A percentile compares a stretch with the other conserved stretches of the same genome.
phyloP scores from a whole-genome alignment of 1,284 basidiomycete species.

The Phaffia rhodozyma region DNA sequence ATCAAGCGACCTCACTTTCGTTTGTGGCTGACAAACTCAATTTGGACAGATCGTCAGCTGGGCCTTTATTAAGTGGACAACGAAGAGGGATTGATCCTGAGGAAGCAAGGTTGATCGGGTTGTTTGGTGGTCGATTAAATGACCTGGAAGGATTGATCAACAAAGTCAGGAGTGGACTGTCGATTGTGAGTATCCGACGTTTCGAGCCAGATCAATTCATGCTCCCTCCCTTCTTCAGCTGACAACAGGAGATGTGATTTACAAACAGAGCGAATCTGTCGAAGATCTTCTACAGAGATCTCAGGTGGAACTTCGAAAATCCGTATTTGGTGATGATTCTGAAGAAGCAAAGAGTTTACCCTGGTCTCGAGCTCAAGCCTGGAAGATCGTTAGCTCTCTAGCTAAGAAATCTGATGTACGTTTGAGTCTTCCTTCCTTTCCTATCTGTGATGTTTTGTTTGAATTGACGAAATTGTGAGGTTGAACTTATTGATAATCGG shows the following conservation, averaged over 20 bases:
- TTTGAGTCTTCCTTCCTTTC: neutral
- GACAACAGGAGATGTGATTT: neutral
- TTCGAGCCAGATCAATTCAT: neutral
- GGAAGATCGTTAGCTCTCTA: conserved; percentile 67
- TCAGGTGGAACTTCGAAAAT: conserved; percentile 75
- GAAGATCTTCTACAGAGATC: conserved; percentile 74
- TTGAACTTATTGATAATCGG: neutral
- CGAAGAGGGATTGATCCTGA: conserved; percentile 25
- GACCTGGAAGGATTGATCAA: conserved; percentile 79
- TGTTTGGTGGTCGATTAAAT: conserved; percentile 74
- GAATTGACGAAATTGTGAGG: no score
- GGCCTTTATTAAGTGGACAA: neutral
- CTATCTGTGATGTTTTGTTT: no score
- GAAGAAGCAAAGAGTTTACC: conserved; percentile 62
- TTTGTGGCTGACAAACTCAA: conserved; percentile 71
- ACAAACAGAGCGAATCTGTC: conserved; percentile 50
- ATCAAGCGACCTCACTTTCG: conserved; percentile 60
- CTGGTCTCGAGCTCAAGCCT: conserved; percentile 81
- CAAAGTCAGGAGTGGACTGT: conserved; percentile 65
- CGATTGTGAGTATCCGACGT: conserved; percentile 34
- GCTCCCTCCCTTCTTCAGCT: neutral
- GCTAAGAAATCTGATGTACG: conserved; percentile 56
- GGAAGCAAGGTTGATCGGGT: conserved; percentile 50
- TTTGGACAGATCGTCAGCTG: conserved; percentile 31
- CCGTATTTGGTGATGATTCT: conserved; percentile 77